Conservation (phyloP, 2,329 filamentous ascomycete genomes). For the Hypoxylon sp. region DNA sequence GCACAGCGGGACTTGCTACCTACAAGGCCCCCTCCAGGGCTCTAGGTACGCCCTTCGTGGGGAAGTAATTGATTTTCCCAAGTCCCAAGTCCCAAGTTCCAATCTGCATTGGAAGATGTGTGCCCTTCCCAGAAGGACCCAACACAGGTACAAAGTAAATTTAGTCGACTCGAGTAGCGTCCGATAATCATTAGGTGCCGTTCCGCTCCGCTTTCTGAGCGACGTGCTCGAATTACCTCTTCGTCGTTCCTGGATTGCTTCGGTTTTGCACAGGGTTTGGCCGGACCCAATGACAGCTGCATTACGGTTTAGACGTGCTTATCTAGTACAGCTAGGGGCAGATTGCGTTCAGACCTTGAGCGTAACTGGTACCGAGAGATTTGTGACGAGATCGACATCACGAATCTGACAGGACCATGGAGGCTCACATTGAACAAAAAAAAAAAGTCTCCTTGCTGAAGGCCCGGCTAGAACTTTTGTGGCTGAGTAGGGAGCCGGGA, state of each 20-base stretch:
- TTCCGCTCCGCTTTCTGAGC: constrained; percentile 49
- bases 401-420: constrained; percentile 44
- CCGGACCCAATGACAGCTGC: constrained; percentile 31
- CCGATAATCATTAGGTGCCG: constrained; percentile 39
- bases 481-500: constrained; percentile 49
- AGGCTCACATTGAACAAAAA: constrained; percentile 41
- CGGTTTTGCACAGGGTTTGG: constrained; percentile 35
- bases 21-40: constrained; percentile 1
- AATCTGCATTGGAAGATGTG: constrained; percentile 15
- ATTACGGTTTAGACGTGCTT: constrained; percentile 22
- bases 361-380: constrained; percentile 32
- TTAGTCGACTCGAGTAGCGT: constrained; percentile 42
- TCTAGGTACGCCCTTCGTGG: constrained; percentile 30
- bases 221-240: constrained; percentile 35
- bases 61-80: constrained; percentile 4
- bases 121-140: constrained; percentile 8
- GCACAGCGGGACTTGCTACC: constrained; percentile 27
- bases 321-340: constrained; percentile 5
- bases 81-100: constrained; percentile 10
- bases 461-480: constrained; percentile 54
- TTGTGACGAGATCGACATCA: constrained; percentile 41
- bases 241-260: constrained; percentile 43
- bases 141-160: constrained; percentile 29
- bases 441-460: constrained; percentile 41
- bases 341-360: constrained; percentile 30